These are phyloP conservation scores for Neopestalotiopsis sp. DNA, from an alignment of 2,329 filamentous ascomycete species.

Conservation along the genomic window DNA sequence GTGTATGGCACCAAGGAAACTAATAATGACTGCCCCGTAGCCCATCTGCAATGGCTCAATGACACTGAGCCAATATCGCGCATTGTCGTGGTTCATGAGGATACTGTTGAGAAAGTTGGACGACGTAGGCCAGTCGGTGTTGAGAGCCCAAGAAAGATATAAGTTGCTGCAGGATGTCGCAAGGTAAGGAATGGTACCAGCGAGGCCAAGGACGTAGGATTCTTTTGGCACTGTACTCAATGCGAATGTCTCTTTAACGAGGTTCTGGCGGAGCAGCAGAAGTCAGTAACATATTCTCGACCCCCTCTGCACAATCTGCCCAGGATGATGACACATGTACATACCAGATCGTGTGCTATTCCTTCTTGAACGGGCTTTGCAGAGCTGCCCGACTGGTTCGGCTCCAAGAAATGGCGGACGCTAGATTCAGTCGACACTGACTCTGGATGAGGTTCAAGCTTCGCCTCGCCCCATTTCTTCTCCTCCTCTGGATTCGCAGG, in stretches of 20 bases:
- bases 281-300: slow-evolving; percentile 19
- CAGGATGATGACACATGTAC: background rate
- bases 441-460: slow-evolving; percentile 65
- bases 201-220: slow-evolving; percentile 71
- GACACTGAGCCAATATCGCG: slow-evolving; percentile 72
- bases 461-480: slow-evolving; percentile 56
- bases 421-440: slow-evolving; percentile 65
- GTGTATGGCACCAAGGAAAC: slow-evolving; percentile 91
- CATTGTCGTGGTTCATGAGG: slow-evolving; percentile 72
- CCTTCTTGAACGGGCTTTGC: slow-evolving; percentile 37
- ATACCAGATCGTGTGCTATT: slow-evolving; percentile 61
- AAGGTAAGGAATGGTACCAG: slow-evolving; percentile 84
- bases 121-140: slow-evolving; percentile 63
- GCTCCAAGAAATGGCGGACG: slow-evolving; percentile 55
- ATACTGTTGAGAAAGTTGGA: slow-evolving; percentile 70
- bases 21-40: slow-evolving; percentile 91
- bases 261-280: slow-evolving; percentile 49
- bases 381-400: slow-evolving; percentile 18
- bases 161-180: slow-evolving; percentile 84
- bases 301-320: background rate
- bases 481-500: slow-evolving; percentile 62
- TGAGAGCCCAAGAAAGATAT: slow-evolving; percentile 83
- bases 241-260: slow-evolving; percentile 73
- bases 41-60: slow-evolving; percentile 89
- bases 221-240: slow-evolving; percentile 70